A percentile compares a stretch with the other conserved stretches of the same genome.
These are phyloP conservation scores for Penicillium daleae DNA, from an alignment of 495 filamentous ascomycete genomes.

Conservation along the genomic window DNA sequence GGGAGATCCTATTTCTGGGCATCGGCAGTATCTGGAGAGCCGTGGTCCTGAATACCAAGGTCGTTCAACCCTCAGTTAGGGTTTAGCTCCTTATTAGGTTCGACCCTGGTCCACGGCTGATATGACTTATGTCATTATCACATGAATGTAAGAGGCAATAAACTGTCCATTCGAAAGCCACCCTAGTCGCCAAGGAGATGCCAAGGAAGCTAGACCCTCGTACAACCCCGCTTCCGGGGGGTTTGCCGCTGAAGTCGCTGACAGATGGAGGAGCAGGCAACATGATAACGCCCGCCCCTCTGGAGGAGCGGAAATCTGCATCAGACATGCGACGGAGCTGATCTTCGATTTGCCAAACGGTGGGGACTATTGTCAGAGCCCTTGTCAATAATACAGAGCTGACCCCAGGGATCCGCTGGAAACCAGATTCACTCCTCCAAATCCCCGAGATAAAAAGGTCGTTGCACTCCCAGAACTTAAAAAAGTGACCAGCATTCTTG, in stretches of 20 bases:
- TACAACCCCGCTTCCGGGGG: slow-evolving; percentile 13
- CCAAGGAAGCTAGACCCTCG: slow-evolving; percentile 17
- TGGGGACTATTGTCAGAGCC: background rate
- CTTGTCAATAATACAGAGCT: slow-evolving; percentile 5
- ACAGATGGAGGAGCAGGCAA: background rate
- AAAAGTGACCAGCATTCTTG: background rate
- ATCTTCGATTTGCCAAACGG: slow-evolving; percentile 2
- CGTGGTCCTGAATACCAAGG: background rate
- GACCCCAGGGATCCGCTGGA: background rate
- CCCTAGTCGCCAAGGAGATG: slow-evolving; percentile 10
- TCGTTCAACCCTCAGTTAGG: background rate
- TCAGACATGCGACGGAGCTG: slow-evolving; percentile 3
- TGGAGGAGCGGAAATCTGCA: slow-evolving; percentile 8
- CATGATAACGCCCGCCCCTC: slow-evolving; percentile 2
- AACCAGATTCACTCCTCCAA: slow-evolving; percentile 1
- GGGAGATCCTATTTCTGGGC: background rate
- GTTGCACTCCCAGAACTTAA: background rate
- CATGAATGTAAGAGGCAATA: slow-evolving; percentile 15
- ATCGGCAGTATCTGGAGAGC: background rate
- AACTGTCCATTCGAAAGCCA: slow-evolving; percentile 17
- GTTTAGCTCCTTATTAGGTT: background rate
- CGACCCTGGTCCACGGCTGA: background rate
- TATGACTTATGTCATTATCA: slow-evolving; percentile 15
- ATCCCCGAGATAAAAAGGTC: background rate
- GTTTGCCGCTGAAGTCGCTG: background rate